These are phyloP conservation scores for Fraxinus baroniana DNA, from an alignment of 305 asterid genomes.

Conservation along the genomic window DNA sequence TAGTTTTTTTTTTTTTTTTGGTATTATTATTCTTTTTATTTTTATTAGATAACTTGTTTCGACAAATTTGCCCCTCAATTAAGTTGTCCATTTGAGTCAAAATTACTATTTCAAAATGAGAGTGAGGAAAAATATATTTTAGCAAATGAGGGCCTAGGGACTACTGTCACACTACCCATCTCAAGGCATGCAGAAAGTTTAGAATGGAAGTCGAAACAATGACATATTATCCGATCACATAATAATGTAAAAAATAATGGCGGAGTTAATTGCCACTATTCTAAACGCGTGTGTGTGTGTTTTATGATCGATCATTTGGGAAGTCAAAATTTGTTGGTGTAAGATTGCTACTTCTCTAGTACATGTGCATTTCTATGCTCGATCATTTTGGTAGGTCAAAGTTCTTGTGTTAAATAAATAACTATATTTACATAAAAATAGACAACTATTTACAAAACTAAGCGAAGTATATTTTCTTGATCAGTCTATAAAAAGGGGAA, in stretches of 20 bases:
- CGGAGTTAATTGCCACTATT: background rate
- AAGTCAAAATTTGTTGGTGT: background rate
- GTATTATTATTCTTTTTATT: no score
- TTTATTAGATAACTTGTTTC: no score
- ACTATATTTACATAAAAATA: background rate
- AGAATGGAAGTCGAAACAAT: no score
- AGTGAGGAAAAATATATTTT: no score
- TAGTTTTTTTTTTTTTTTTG: no score
- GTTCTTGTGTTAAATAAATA: background rate
- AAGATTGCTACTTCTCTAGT: background rate
- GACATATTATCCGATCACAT: background rate
- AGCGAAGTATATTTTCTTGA: background rate
- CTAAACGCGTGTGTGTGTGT: background rate
- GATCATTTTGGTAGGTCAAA: background rate
- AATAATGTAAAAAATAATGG: background rate
- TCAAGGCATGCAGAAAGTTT: background rate
- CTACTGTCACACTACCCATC: background rate
- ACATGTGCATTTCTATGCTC: background rate
- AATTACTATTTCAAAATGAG: no score
- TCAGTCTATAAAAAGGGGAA: background rate
- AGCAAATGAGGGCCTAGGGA: background rate
- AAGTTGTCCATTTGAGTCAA: no score
- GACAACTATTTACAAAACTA: background rate
- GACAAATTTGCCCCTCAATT: no score
- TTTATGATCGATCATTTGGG: background rate